Conservation (phyloP, 192 early-diverging fungal genomes). For the Coemansia sp. region DNA sequence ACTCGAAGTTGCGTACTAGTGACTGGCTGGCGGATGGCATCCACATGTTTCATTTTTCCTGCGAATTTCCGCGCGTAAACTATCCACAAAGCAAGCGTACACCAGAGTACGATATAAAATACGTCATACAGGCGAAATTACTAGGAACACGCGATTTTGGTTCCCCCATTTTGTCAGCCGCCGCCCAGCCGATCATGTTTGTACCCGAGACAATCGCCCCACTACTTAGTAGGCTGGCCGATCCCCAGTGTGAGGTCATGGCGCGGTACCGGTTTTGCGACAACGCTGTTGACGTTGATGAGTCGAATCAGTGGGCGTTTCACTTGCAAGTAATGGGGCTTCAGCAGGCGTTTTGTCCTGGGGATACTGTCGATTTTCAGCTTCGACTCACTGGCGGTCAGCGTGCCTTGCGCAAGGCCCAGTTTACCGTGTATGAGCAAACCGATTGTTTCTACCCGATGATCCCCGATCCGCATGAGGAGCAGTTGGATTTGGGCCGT, state of each 20-base stretch:
- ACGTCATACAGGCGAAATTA: conserved; percentile 39
- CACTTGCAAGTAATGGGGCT: conserved; percentile 36
- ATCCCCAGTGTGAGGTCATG: conserved; percentile 1
- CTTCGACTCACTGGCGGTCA: conserved; percentile 28
- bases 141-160: conserved; percentile 8
- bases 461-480: conserved; percentile 43
- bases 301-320: conserved; percentile 17
- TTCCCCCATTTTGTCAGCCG: conserved; percentile 11
- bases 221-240: not conserved
- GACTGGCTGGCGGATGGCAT: conserved; percentile 26
- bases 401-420: conserved; percentile 32
- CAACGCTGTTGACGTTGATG: conserved; percentile 24
- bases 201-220: conserved; percentile 47
- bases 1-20: conserved; percentile 22
- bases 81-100: conserved; percentile 44
- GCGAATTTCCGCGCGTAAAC: conserved; percentile 53
- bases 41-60: conserved; percentile 57
- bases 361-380: conserved; percentile 44
- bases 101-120: conserved; percentile 42
- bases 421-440: conserved; percentile 33
- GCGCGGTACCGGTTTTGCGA: conserved; percentile 43
- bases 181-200: conserved; percentile 33
- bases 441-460: conserved; percentile 56
- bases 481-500: conserved; percentile 49
- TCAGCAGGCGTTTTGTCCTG: conserved; percentile 47